These are phyloP conservation scores for Botrytis pseudocinerea DNA, from an alignment of 2,329 filamentous ascomycete genomes.

Conservation along the genomic window DNA sequence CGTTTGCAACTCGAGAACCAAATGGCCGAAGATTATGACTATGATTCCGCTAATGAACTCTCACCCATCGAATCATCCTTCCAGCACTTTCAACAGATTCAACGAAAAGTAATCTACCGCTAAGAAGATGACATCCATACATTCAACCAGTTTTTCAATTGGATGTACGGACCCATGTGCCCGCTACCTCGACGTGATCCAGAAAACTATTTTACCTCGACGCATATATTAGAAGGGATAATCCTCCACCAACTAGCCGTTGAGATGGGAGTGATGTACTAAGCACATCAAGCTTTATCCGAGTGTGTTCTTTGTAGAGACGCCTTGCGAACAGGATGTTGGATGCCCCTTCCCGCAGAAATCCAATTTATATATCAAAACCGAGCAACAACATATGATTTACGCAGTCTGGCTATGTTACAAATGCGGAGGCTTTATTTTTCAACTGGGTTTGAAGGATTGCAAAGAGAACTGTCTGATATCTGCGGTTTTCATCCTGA, in stretches of 20 bases:
- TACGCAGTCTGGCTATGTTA: neutral
- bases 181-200: neutral
- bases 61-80: neutral
- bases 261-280: conserved; percentile 2
- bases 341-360: conserved; percentile 6
- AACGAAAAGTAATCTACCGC: neutral
- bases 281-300: conserved; percentile 1
- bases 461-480: neutral
- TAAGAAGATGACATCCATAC: conserved; percentile 6
- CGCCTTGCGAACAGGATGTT: neutral
- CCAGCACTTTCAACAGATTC: neutral
- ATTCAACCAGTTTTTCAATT: conserved; percentile 16
- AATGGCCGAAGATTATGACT: neutral
- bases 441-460: neutral
- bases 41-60: neutral
- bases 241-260: neutral
- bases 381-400: neutral
- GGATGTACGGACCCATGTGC: neutral
- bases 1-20: neutral
- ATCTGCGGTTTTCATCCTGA: neutral
- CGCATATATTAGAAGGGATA: conserved; percentile 13
- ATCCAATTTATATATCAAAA: conserved; percentile 13
- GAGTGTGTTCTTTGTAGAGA: conserved; percentile 2
- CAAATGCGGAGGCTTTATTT: neutral
- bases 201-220: neutral